phyloP scores from a whole-genome alignment of 305 asterid genomes.

The Plantago rigida region DNA sequence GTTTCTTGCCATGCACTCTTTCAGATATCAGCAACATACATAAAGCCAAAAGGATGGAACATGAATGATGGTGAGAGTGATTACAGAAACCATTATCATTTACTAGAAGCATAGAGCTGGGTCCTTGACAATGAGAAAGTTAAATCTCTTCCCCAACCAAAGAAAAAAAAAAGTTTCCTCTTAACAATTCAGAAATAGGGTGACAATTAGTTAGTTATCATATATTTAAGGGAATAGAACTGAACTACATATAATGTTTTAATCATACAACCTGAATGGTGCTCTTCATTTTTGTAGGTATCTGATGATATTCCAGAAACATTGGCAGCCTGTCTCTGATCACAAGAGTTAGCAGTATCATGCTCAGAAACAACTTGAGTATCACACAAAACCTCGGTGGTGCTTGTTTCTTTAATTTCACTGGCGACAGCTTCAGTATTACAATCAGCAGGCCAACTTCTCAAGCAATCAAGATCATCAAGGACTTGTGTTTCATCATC shows the following conservation, averaged over 20 bases:
- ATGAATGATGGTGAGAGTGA: slow-evolving; percentile 12
- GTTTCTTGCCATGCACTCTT: slow-evolving; percentile 5
- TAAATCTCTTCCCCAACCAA: not conserved
- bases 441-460: slow-evolving; percentile 26
- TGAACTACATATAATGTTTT: not conserved
- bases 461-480: slow-evolving; percentile 36
- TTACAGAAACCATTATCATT: slow-evolving; percentile 19
- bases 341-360: slow-evolving; percentile 23
- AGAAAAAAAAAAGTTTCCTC: not conserved
- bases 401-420: slow-evolving; percentile 35
- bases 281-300: not conserved
- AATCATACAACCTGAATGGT: not conserved
- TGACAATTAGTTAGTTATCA: not conserved
- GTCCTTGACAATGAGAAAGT: not conserved
- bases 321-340: slow-evolving; percentile 28
- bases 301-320: slow-evolving; percentile 21
- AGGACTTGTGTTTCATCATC: slow-evolving; percentile 39
- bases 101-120: not conserved
- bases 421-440: slow-evolving; percentile 31
- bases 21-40: slow-evolving; percentile 10
- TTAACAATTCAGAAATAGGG: not conserved
- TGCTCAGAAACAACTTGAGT: slow-evolving; percentile 43
- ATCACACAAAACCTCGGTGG: slow-evolving; percentile 39
- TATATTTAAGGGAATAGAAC: not conserved
- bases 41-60: slow-evolving; percentile 2